phyloP scores from a whole-genome alignment of 192 early-diverging fungal species.

The Linnemannia exigua region DNA sequence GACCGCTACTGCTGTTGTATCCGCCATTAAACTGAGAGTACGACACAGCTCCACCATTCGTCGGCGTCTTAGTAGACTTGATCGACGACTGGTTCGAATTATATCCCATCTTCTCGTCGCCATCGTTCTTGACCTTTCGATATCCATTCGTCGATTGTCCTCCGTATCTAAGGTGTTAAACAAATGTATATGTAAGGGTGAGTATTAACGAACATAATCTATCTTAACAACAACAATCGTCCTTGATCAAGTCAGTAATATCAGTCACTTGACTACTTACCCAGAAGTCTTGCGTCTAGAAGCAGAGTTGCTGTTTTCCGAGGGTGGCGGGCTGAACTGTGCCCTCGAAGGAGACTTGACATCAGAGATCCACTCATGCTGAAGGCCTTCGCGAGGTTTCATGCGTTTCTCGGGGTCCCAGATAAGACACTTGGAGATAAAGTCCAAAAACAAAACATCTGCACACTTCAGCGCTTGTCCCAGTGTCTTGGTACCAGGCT shows the following conservation, averaged over 20 bases:
- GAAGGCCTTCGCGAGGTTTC: slow-evolving; percentile 84
- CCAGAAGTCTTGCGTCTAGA: slow-evolving; percentile 31
- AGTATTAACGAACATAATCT: too few species aligned
- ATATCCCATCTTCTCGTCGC: background rate
- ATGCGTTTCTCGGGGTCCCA: slow-evolving; percentile 92
- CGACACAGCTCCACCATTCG: background rate
- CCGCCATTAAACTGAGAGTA: slow-evolving; percentile 5
- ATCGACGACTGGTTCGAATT: background rate
- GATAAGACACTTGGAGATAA: slow-evolving; percentile 83
- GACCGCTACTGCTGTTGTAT: slow-evolving; percentile 11
- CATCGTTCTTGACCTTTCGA: slow-evolving; percentile 12
- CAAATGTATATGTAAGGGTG: too few species aligned
- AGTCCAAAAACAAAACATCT: slow-evolving; percentile 87
- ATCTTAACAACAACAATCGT: too few species aligned
- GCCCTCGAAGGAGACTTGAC: slow-evolving; percentile 15
- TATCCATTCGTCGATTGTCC: background rate
- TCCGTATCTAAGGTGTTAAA: background rate
- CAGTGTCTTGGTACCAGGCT: slow-evolving; percentile 80
- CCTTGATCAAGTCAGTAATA: too few species aligned
- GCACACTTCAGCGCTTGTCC: slow-evolving; percentile 72
- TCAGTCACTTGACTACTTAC: slow-evolving; percentile 16
- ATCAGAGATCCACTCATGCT: slow-evolving; percentile 85
- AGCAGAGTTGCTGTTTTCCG: slow-evolving; percentile 7
- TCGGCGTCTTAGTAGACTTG: slow-evolving; percentile 21
- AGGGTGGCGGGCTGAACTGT: slow-evolving; percentile 1